Percentiles rank a stretch among this genome's conserved stretches.
These are phyloP conservation scores for Rhytidiadelphus loreus DNA, from an alignment of 225 moss, liverwort and hornwort genomes.

Conservation along the genomic window DNA sequence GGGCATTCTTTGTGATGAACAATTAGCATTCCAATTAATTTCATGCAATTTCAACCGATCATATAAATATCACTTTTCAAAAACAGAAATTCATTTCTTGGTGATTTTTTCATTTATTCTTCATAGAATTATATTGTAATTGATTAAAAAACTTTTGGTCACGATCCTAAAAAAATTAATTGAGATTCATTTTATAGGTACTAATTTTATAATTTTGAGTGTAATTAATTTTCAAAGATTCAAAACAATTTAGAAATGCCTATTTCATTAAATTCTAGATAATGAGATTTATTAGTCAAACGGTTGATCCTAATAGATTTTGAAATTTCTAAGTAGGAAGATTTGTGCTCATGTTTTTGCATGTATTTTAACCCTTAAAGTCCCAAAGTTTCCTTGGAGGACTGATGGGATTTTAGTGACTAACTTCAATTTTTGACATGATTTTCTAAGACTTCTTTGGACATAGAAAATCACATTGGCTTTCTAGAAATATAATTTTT, in stretches of 20 bases:
- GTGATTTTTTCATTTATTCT: background rate
- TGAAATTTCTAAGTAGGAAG: background rate
- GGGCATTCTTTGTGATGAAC: background rate
- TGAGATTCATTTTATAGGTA: background rate
- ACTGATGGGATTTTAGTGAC: no score
- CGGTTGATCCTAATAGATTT: background rate
- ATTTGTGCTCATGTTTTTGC: background rate
- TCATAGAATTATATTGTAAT: background rate
- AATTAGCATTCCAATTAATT: background rate
- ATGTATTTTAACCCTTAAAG: background rate
- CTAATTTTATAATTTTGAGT: background rate
- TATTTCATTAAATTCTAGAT: background rate
- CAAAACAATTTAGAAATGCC: background rate
- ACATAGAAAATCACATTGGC: no score
- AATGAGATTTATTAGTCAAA: background rate
- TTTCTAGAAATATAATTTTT: no score
- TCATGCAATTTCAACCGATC: background rate
- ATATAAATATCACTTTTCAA: background rate
- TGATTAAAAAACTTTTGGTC: no score
- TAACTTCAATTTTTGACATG: no score
- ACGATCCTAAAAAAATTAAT: background rate
- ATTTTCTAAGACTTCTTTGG: no score
- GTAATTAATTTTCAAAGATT: background rate
- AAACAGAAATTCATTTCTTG: background rate
- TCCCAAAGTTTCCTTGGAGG: accelerated